phyloP scores from a whole-genome alignment of 2,329 filamentous ascomycete genomes.

The Alternaria conjuncta region DNA sequence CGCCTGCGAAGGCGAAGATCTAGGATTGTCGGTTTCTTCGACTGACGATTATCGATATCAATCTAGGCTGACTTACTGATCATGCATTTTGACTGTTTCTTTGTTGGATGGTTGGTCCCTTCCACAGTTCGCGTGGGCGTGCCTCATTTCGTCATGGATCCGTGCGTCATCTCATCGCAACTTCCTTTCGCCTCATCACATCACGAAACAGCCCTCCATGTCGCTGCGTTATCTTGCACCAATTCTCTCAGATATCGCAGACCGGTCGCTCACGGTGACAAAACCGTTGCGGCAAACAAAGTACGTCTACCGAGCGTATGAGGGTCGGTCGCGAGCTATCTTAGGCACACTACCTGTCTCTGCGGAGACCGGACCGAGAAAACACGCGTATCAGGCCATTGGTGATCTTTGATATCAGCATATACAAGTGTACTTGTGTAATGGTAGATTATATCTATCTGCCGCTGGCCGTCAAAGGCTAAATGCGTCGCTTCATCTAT shows the following conservation, averaged over 20 bases:
- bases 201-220: background rate
- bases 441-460: constrained; percentile 10
- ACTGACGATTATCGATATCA: fast-evolving
- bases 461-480: constrained; percentile 28
- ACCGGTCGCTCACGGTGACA: background rate
- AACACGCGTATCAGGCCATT: background rate
- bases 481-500: constrained; percentile 29
- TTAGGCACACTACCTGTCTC: background rate
- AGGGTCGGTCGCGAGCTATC: background rate
- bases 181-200: background rate
- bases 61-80: background rate
- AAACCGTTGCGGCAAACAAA: background rate
- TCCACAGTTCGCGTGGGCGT: background rate
- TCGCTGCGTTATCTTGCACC: background rate
- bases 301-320: background rate
- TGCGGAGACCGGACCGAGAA: background rate
- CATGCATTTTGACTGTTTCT: background rate
- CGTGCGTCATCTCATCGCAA: background rate
- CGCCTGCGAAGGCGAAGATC: constrained; percentile 58
- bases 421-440: constrained; percentile 6
- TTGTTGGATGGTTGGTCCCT: background rate
- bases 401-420: background rate
- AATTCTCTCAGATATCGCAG: background rate
- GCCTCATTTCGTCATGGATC: background rate
- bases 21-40: constrained; percentile 17